A percentile compares a stretch with the other conserved stretches of the same genome.
Evolutionary conservation across 2,329 filamentous ascomycete genomes (phyloP).

Genomic region (Penicillium italicum): DNA sequence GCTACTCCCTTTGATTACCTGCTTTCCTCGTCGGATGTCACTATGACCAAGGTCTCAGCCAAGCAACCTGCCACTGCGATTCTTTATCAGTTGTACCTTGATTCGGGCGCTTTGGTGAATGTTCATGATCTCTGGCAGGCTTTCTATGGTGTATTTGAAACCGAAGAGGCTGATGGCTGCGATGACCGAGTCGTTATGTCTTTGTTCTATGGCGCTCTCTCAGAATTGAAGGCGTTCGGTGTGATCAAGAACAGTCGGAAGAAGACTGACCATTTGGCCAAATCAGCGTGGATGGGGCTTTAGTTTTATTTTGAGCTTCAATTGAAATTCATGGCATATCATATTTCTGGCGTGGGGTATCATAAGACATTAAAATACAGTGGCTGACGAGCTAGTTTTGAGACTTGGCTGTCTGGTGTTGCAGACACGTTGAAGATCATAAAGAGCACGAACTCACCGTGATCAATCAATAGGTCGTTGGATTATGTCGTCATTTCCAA

Average conservation of each 20-base stretch:
- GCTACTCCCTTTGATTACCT: slow-evolving; percentile 60
- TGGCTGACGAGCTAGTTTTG: slow-evolving; percentile 2
- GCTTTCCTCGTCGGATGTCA: slow-evolving; percentile 45
- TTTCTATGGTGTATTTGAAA: slow-evolving; percentile 53
- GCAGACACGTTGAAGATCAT: not conserved
- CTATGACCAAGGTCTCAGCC: slow-evolving; percentile 41
- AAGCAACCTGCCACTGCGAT: slow-evolving; percentile 58
- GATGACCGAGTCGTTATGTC: slow-evolving; percentile 52
- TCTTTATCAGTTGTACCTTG: slow-evolving; percentile 60
- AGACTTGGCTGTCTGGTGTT: not conserved
- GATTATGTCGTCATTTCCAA: slow-evolving; percentile 74
- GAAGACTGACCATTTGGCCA: slow-evolving; percentile 87
- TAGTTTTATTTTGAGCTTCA: slow-evolving; percentile 18
- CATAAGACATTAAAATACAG: slow-evolving; percentile 23
- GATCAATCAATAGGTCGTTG: slow-evolving; percentile 49
- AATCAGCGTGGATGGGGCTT: slow-evolving; percentile 71
- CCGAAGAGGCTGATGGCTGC: slow-evolving; percentile 29
- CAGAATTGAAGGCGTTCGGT: slow-evolving; percentile 80
- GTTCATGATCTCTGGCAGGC: slow-evolving; percentile 60
- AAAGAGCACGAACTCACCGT: not conserved
- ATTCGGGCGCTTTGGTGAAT: slow-evolving; percentile 60
- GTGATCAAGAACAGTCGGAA: slow-evolving; percentile 86
- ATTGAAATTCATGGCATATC: slow-evolving; percentile 11
- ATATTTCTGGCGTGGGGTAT: slow-evolving; percentile 29
- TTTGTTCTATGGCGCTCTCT: slow-evolving; percentile 78